Conservation (phyloP, 2,329 filamentous ascomycete species). For the Curvularia sp. region DNA sequence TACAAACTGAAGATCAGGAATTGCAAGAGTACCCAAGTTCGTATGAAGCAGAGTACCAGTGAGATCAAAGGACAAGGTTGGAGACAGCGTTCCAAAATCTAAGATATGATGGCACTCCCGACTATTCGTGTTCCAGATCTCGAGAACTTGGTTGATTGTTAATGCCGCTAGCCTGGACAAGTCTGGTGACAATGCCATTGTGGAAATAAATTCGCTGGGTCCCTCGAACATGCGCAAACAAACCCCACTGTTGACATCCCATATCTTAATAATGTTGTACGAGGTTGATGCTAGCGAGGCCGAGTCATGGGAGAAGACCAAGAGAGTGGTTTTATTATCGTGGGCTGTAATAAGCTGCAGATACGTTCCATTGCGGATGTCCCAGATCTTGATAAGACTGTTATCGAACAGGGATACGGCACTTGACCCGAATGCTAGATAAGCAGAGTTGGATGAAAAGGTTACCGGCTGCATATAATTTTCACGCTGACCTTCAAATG, state of each 20-base stretch:
- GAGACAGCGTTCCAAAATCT: background rate
- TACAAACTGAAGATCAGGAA: conserved; percentile 9
- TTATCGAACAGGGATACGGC: no score
- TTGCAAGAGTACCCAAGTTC: conserved; percentile 22
- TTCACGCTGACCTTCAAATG: background rate
- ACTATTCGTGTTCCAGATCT: conserved; percentile 2
- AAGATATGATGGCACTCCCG: background rate
- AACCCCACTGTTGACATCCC: no score
- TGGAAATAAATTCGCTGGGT: conserved; percentile 6
- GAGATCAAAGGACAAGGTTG: background rate
- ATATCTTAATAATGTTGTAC: no score
- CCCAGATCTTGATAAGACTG: background rate
- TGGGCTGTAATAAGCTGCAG: conserved; percentile 1
- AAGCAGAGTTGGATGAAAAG: background rate
- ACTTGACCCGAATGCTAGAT: background rate
- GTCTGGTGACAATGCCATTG: conserved; percentile 22
- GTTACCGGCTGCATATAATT: background rate
- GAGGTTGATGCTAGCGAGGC: background rate
- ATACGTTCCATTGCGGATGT: background rate
- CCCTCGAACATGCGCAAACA: no score
- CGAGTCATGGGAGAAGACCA: conserved; percentile 22
- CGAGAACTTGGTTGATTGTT: background rate
- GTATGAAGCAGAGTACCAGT: conserved; percentile 14
- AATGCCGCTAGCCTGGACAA: background rate
- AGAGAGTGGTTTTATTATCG: conserved; percentile 9